A percentile compares a stretch with the other conserved stretches of the same genome.
These are phyloP conservation scores for Limnanthes douglasii DNA, from an alignment of 345 rosid species.

Conservation along the genomic window DNA sequence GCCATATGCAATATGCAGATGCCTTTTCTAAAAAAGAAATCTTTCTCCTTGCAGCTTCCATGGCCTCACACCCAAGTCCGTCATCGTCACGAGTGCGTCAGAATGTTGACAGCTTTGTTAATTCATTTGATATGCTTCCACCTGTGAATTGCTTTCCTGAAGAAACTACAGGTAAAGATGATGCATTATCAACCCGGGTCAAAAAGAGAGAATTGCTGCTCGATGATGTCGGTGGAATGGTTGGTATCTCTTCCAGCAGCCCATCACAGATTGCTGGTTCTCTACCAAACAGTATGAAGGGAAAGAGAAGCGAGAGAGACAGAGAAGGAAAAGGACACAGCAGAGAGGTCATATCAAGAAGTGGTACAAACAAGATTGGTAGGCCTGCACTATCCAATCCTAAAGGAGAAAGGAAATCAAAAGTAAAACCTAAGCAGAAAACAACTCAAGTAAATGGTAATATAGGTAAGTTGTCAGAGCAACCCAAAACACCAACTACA, in stretches of 20 bases:
- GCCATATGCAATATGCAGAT: slow-evolving; percentile 1
- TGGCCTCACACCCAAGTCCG: slow-evolving; percentile 38
- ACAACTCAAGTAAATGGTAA: slow-evolving; percentile 62
- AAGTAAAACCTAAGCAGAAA: slow-evolving; percentile 90
- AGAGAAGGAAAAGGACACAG: slow-evolving; percentile 84
- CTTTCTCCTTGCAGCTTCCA: slow-evolving; percentile 37
- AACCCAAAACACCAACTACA: slow-evolving; percentile 34
- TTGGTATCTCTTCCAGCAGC: slow-evolving; percentile 17
- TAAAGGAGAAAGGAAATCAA: slow-evolving; percentile 80
- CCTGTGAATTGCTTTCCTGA: slow-evolving; percentile 29
- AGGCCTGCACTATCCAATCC: slow-evolving; percentile 55
- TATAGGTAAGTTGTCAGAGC: slow-evolving; percentile 50
- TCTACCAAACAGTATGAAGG: slow-evolving; percentile 65
- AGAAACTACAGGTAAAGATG: slow-evolving; percentile 37
- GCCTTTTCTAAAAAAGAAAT: neutral
- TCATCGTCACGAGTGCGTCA: slow-evolving; percentile 24
- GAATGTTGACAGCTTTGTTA: slow-evolving; percentile 30
- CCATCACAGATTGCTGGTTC: slow-evolving; percentile 39
- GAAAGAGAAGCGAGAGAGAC: slow-evolving; percentile 95
- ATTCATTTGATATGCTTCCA: slow-evolving; percentile 32
- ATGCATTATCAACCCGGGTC: slow-evolving; percentile 40
- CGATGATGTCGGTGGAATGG: slow-evolving; percentile 59
- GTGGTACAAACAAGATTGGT: slow-evolving; percentile 60
- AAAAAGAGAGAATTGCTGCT: slow-evolving; percentile 79
- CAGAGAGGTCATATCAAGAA: slow-evolving; percentile 49